Conservation (phyloP, 1,284 basidiomycete genomes). For the Clitocybe nebularis region DNA sequence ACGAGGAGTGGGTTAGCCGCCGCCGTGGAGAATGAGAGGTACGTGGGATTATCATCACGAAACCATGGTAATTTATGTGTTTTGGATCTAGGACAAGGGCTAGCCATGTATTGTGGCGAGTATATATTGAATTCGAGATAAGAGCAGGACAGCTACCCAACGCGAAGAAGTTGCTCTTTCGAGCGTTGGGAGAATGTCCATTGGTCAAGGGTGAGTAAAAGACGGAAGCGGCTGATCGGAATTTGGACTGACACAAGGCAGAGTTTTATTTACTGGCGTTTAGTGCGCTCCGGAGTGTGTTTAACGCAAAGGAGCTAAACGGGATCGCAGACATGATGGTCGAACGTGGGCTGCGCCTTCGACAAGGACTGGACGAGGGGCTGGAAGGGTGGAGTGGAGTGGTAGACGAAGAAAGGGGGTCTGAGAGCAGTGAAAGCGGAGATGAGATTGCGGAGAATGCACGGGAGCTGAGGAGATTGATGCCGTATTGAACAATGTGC, state of each 20-base stretch:
- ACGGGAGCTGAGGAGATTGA: constrained; percentile 54
- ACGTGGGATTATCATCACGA: constrained; percentile 19
- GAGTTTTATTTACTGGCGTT: constrained; percentile 88
- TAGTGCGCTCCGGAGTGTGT: constrained; percentile 64
- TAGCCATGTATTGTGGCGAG: constrained; percentile 72
- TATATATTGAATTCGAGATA: constrained; percentile 83
- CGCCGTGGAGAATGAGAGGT: constrained; percentile 66
- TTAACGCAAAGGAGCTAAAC: constrained; percentile 64
- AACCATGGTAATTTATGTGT: constrained; percentile 11
- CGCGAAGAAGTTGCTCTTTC: constrained; percentile 78
- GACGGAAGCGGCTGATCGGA: constrained; percentile 10
- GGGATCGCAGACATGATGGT: constrained; percentile 75
- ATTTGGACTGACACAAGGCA: constrained; percentile 27
- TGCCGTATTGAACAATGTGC: constrained; percentile 48
- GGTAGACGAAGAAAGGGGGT: constrained; percentile 27
- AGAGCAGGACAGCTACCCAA: constrained; percentile 51
- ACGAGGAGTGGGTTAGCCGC: constrained; percentile 58
- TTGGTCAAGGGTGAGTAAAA: constrained; percentile 63
- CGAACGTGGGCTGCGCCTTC: constrained; percentile 75
- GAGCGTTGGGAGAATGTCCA: constrained; percentile 81
- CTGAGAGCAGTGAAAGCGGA: constrained; percentile 31
- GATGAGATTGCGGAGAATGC: constrained; percentile 63
- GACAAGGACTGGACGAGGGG: constrained; percentile 63
- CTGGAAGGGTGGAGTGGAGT: constrained; percentile 38
- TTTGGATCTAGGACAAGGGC: constrained; percentile 52